A percentile compares a stretch with the other conserved stretches of the same genome.
phyloP scores from a whole-genome alignment of 208 protist genomes.

The Phytomonas francai region DNA sequence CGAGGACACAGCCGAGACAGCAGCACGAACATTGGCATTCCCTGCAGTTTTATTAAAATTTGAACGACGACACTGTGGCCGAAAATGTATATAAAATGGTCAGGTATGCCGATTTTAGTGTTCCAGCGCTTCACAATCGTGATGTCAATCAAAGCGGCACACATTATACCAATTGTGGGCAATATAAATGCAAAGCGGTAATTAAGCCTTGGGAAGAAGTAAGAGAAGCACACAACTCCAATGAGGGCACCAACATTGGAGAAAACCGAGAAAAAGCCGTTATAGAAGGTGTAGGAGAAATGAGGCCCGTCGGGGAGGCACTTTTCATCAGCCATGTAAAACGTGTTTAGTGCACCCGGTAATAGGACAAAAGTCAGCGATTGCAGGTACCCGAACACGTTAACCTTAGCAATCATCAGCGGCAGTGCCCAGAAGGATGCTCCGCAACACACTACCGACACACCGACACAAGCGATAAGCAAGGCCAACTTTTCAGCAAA shows the following conservation, averaged over 20 bases:
- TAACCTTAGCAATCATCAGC: slow-evolving; percentile 55
- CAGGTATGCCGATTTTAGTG: slow-evolving; percentile 33
- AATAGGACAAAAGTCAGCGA: slow-evolving; percentile 49
- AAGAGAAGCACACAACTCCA: slow-evolving; percentile 48
- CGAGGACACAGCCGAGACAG: slow-evolving; percentile 77
- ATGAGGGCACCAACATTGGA: slow-evolving; percentile 45
- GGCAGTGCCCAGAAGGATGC: slow-evolving; percentile 58
- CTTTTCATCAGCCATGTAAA: slow-evolving; percentile 31
- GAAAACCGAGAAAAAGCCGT: slow-evolving; percentile 38
- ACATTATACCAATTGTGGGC: slow-evolving; percentile 33
- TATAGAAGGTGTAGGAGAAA: slow-evolving; percentile 65
- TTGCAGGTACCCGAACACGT: slow-evolving; percentile 54
- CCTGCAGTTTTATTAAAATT: slow-evolving; percentile 53
- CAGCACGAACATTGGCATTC: slow-evolving; percentile 69
- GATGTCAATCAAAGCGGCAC: slow-evolving; percentile 57
- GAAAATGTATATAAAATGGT: slow-evolving; percentile 63
- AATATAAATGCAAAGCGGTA: slow-evolving; percentile 44
- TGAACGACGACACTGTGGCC: slow-evolving; percentile 57
- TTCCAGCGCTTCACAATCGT: slow-evolving; percentile 77
- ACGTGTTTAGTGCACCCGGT: slow-evolving; percentile 49
- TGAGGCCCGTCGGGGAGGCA: slow-evolving; percentile 52
- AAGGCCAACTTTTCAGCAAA: slow-evolving; percentile 23
- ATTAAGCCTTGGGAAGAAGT: slow-evolving; percentile 54
- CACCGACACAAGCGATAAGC: slow-evolving; percentile 23
- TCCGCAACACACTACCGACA: slow-evolving; percentile 26